phyloP scores from a whole-genome alignment of 1,139 yeast species.

The Hemisphaericaspora xylanilytica region DNA sequence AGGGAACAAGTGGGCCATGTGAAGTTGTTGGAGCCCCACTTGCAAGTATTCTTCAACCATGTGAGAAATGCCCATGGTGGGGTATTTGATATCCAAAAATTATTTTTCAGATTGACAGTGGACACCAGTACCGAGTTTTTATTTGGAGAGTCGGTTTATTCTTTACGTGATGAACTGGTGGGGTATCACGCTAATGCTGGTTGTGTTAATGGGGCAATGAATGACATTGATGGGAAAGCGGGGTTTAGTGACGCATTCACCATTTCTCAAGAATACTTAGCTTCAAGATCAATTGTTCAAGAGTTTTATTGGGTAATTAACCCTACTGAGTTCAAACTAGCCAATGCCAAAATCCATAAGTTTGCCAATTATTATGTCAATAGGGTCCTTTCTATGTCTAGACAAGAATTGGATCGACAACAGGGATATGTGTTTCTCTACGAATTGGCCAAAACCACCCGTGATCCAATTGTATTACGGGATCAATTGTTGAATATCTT shows the following conservation, averaged over 20 bases:
- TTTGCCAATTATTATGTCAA: slow-evolving; percentile 35
- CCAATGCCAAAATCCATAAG: slow-evolving; percentile 29
- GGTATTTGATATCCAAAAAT: slow-evolving; percentile 35
- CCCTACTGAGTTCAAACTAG: slow-evolving; percentile 29
- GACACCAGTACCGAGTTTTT: slow-evolving; percentile 60
- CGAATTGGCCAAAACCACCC: slow-evolving; percentile 49
- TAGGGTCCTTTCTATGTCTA: slow-evolving; percentile 26
- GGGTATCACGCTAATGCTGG: slow-evolving; percentile 14
- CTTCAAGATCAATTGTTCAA: slow-evolving; percentile 27
- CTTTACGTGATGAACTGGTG: slow-evolving; percentile 32
- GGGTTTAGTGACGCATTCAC: slow-evolving; percentile 29
- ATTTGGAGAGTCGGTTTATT: slow-evolving; percentile 52
- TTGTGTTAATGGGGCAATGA: no score
- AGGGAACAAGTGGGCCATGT: slow-evolving; percentile 51
- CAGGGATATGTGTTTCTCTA: slow-evolving; percentile 49
- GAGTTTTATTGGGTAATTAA: slow-evolving; percentile 27
- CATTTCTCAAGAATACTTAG: slow-evolving; percentile 26
- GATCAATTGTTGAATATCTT: slow-evolving; percentile 52
- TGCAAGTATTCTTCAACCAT: slow-evolving; percentile 35
- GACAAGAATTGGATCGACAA: slow-evolving; percentile 35
- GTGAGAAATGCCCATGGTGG: slow-evolving; percentile 23
- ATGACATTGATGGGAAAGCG: slow-evolving; percentile 16
- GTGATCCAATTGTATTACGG: slow-evolving; percentile 45
- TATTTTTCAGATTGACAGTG: slow-evolving; percentile 46
- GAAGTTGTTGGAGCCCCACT: slow-evolving; percentile 44